Conservation (phyloP, 2,329 filamentous ascomycete species). For the Aureobasidium sp. region DNA sequence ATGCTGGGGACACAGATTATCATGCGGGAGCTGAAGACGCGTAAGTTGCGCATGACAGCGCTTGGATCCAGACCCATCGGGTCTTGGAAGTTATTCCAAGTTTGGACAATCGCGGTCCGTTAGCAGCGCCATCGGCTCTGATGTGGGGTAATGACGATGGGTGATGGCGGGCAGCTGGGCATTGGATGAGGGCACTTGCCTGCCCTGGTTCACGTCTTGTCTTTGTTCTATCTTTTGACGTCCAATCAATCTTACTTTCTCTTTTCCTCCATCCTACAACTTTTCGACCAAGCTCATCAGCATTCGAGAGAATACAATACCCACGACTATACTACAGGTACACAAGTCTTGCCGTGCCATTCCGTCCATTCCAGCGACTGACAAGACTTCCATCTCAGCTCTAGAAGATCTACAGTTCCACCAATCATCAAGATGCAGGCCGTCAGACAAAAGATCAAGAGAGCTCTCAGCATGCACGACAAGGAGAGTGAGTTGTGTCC, state of each 20-base stretch:
- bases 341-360: not conserved
- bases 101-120: slow-evolving; percentile 3
- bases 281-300: not conserved
- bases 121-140: slow-evolving; percentile 7
- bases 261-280: not conserved
- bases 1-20: not conserved
- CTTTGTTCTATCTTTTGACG: slow-evolving; percentile 7
- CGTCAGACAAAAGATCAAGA: slow-evolving; percentile 32
- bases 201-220: not conserved
- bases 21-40: not conserved
- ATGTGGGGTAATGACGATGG: slow-evolving; percentile 10
- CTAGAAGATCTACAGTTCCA: not conserved
- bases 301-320: not conserved
- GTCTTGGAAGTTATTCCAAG: not conserved
- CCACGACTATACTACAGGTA: not conserved
- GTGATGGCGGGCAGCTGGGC: slow-evolving; percentile 1
- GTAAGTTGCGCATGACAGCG: not conserved
- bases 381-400: not conserved
- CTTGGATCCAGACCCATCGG: not conserved
- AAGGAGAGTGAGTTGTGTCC: slow-evolving; percentile 27
- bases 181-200: slow-evolving; percentile 8
- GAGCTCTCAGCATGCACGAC: slow-evolving; percentile 32
- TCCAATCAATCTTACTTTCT: not conserved
- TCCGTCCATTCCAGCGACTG: not conserved
- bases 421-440: slow-evolving; percentile 28